Evolutionary conservation across 2,329 filamentous ascomycete species (phyloP), one percentile per base, ranked within the genome.

Genomic region (Aspergillus unguis): DNA sequence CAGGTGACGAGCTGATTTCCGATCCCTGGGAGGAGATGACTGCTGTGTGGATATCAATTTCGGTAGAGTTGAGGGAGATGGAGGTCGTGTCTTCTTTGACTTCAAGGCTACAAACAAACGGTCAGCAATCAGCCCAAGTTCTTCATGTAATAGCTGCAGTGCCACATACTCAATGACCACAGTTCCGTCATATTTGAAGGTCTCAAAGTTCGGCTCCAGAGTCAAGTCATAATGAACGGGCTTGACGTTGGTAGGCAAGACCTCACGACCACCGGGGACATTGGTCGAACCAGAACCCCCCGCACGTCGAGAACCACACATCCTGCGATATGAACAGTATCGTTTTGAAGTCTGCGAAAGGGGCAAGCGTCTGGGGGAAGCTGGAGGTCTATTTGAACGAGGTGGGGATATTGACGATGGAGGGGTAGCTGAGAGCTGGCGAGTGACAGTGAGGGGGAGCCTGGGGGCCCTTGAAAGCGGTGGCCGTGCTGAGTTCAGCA

Each of bases 201-300:
- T 91, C 63, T 88, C 81, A 63, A 97, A 88, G 76, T 96, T 84
- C 50, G 92, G 91, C 76, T 97, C 94, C 57, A 97, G 80, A 1
- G 89, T 94, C 63, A 97, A 75, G 71, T 95, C 85, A 75, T 97
- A 97, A 76, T 97, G 91, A 36, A 81, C 75, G n/a, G 92, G 92
- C 71, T 92, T 87, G 65, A 96, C 90, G 68, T 96, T 95, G 74
- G 86, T 85, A 48, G 92, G 94, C 63, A 97, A 81, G 60, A 97
- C 86, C 77, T 95, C 88, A 64, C 92, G 86, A 59, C 83, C 85
- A 62, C 82, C 80, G 48, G 80, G 74, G 62, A 87, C 78, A 68
- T 85, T 76, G 64, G 79, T 82, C 62, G 80, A 76, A 58, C 77
- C 78, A 50, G 79, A 77, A 57, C 72, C 73, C 58, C 81, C 83